Conservation (phyloP, 768 basidiomycete species). For the Boletus huronensis region DNA sequence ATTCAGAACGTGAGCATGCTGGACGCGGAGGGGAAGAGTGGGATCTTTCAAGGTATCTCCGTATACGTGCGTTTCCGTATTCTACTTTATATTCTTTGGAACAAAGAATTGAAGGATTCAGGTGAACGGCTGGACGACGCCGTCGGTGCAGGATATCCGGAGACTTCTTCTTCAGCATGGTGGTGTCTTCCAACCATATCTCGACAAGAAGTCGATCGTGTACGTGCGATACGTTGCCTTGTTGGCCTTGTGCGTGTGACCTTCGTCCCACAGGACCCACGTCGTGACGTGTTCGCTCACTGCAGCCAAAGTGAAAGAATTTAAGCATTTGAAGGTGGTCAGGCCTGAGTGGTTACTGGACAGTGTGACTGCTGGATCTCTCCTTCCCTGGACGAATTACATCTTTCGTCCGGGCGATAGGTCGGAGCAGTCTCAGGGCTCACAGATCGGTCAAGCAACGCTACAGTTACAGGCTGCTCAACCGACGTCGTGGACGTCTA, state of each 20-base stretch:
- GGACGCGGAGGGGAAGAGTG: slow-evolving; percentile 31
- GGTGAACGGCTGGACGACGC: slow-evolving; percentile 89
- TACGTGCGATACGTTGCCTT: slow-evolving; percentile 34
- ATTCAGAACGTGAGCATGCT: slow-evolving; percentile 62
- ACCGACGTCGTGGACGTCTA: slow-evolving; percentile 1
- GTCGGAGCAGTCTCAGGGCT: slow-evolving; percentile 49
- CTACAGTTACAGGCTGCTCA: slow-evolving; percentile 10
- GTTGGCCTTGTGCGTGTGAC: slow-evolving; percentile 1
- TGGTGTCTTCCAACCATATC: slow-evolving; percentile 78
- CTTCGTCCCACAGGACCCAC: slow-evolving; percentile 59
- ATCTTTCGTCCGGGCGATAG: slow-evolving; percentile 51
- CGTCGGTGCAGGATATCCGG: slow-evolving; percentile 81
- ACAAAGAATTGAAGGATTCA: slow-evolving; percentile 28
- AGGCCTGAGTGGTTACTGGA: slow-evolving; percentile 85
- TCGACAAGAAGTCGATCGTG: slow-evolving; percentile 75
- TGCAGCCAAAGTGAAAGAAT: slow-evolving; percentile 84
- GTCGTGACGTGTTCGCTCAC: slow-evolving; percentile 91
- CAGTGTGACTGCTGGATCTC: slow-evolving; percentile 59
- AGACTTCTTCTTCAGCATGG: slow-evolving; percentile 79
- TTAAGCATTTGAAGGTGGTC: slow-evolving; percentile 87
- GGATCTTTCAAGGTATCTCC: slow-evolving; percentile 69
- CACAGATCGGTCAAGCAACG: slow-evolving; percentile 18
- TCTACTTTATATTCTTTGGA: background rate
- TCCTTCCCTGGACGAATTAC: slow-evolving; percentile 82
- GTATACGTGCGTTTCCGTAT: slow-evolving; percentile 67